Conservation (phyloP, 164 flowering plant genomes). For the Vitis rupestris region DNA sequence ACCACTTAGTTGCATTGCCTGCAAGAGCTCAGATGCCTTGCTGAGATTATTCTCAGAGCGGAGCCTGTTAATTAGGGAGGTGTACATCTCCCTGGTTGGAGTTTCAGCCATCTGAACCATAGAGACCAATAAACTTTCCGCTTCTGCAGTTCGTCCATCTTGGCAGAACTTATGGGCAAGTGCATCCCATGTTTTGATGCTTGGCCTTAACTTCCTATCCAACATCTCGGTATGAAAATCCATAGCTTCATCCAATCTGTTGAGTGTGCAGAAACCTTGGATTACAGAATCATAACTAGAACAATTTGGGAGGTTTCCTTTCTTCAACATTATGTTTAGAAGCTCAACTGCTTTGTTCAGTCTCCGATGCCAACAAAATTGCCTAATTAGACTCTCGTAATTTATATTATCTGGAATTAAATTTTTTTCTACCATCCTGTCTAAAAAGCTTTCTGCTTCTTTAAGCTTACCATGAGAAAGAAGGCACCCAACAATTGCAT, state of each 20-base stretch:
- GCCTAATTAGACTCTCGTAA: constrained; percentile 58
- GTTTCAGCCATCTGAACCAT: constrained; percentile 53
- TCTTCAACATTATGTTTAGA: constrained; percentile 63
- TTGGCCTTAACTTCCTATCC: constrained; percentile 49
- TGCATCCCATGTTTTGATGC: constrained; percentile 43
- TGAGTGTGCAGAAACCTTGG: constrained; percentile 36
- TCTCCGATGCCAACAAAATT: constrained; percentile 42
- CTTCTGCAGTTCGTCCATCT: constrained; percentile 46
- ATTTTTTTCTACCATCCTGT: constrained; percentile 39
- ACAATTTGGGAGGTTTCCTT: constrained; percentile 46
- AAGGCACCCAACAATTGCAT: constrained; percentile 46
- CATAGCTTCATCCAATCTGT: constrained; percentile 51
- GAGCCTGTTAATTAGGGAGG: constrained; percentile 47
- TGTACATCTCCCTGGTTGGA: constrained; percentile 56
- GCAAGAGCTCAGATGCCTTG: constrained; percentile 63
- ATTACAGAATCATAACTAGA: constrained; percentile 60
- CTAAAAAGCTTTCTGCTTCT: constrained; percentile 63
- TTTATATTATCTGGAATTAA: constrained; percentile 37
- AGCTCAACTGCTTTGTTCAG: constrained; percentile 59
- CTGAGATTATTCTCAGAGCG: constrained; percentile 42
- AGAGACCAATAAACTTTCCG: constrained; percentile 44
- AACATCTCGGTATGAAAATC: constrained; percentile 81
- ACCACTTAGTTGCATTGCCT: constrained; percentile 69
- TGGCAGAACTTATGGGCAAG: constrained; percentile 47
- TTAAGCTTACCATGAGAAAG: constrained; percentile 39